phyloP scores from a whole-genome alignment of 2,329 filamentous ascomycete genomes.

The Aulographum hederae region DNA sequence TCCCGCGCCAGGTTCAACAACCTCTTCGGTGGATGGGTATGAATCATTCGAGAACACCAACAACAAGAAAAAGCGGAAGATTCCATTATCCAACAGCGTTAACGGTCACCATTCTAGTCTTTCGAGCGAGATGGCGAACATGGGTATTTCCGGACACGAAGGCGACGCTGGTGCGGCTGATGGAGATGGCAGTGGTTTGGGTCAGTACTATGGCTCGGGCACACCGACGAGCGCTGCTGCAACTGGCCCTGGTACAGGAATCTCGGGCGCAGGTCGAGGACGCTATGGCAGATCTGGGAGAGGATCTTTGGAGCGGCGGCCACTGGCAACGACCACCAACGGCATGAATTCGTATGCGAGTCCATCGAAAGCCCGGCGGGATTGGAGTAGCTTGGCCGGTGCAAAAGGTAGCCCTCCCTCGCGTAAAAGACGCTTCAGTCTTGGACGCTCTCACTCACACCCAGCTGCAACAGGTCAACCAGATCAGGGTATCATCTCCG shows the following conservation, averaged over 20 bases:
- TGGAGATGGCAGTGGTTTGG: conserved; percentile 14
- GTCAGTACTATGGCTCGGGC: conserved; percentile 38
- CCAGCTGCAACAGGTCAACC: conserved; percentile 5
- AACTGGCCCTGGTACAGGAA: conserved; percentile 37
- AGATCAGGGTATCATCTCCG: conserved; percentile 66
- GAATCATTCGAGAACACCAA: conserved; percentile 97
- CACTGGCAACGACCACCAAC: conserved; percentile 22
- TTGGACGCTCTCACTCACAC: no score
- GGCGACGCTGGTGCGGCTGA: conserved; percentile 19
- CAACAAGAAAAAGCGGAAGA: conserved; percentile 98
- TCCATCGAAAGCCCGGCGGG: conserved; percentile 13
- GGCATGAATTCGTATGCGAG: conserved; percentile 23
- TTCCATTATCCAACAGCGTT: conserved; percentile 68
- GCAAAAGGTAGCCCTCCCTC: no score
- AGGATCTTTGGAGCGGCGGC: conserved; percentile 21
- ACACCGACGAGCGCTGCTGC: conserved; percentile 31
- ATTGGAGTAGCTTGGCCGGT: conserved; percentile 6
- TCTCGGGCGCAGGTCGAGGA: conserved; percentile 72
- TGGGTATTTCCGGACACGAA: conserved; percentile 31
- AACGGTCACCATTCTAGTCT: conserved; percentile 37
- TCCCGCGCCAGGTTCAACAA: conserved; percentile 33
- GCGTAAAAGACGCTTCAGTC: no score
- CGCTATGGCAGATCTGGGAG: conserved; percentile 48
- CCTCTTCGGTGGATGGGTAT: conserved; percentile 68
- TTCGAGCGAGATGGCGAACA: conserved; percentile 44